Conservation (phyloP, 352 stramenopile genomes). For the Thraustochytrium sp. region DNA sequence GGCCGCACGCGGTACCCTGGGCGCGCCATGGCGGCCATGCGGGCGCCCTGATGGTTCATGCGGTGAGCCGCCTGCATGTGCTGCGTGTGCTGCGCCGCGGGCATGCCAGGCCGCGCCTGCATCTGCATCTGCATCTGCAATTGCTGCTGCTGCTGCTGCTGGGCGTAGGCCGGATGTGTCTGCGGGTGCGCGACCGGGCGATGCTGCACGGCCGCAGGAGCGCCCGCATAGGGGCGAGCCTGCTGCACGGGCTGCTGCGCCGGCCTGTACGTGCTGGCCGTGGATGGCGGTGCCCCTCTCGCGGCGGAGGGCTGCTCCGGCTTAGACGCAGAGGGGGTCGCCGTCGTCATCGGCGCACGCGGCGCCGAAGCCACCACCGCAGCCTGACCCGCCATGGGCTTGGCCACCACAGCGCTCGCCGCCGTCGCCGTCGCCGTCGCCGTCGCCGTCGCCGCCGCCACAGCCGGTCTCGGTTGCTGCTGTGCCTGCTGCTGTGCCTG, state of each 20-base stretch:
- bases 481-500: no score
- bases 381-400: background rate
- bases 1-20: background rate
- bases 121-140: background rate
- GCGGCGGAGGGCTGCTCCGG: background rate
- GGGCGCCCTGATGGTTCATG: background rate
- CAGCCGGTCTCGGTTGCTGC: background rate
- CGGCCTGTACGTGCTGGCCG: background rate
- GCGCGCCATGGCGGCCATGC: background rate
- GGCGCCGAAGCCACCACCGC: background rate
- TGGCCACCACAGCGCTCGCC: background rate
- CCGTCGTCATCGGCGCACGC: background rate
- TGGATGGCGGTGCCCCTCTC: background rate
- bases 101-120: background rate
- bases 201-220: no score
- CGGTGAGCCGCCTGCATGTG: background rate
- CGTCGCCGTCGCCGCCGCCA: background rate
- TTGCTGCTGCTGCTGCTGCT: background rate
- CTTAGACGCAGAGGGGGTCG: conserved; percentile 4
- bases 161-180: background rate
- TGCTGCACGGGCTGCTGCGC: background rate
- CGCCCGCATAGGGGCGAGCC: background rate
- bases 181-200: no score
- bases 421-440: background rate
- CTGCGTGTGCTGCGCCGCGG: background rate